phyloP scores from a whole-genome alignment of 352 stramenopile species.

The Pythium rishiriense region DNA sequence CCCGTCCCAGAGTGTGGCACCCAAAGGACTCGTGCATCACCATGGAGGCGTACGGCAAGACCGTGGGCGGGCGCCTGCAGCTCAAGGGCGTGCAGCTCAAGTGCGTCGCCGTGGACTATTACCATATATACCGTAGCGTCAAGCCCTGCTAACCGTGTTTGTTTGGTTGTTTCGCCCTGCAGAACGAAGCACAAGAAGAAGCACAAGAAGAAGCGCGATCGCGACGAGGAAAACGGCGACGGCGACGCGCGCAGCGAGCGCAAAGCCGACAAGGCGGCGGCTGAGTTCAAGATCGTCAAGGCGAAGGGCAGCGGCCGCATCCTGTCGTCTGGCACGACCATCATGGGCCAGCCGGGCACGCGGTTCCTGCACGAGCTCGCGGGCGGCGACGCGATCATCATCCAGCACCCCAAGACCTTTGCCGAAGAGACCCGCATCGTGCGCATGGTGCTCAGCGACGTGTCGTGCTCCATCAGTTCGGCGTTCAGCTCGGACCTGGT shows the following conservation, averaged over 20 bases:
- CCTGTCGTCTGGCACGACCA: conserved; percentile 83
- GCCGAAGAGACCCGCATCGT: conserved; percentile 88
- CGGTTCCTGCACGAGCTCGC: conserved; percentile 84
- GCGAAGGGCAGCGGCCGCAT: conserved; percentile 76
- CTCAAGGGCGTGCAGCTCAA: conserved; percentile 90
- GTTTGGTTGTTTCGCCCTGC: conserved; percentile 1
- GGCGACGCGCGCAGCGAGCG: conserved; percentile 12
- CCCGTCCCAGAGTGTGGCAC: neutral
- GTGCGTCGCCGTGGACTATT: conserved; percentile 40
- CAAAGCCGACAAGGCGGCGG: conserved; percentile 13
- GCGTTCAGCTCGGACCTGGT: conserved; percentile 89
- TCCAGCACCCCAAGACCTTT: conserved; percentile 86
- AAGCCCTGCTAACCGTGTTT: neutral
- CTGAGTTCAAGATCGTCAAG: conserved; percentile 76
- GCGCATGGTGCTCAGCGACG: conserved; percentile 89
- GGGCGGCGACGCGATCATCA: conserved; percentile 84
- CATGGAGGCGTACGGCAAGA: conserved; percentile 55
- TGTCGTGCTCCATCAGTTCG: conserved; percentile 83
- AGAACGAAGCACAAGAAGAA: conserved; percentile 49
- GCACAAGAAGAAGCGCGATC: conserved; percentile 57
- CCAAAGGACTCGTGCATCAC: conserved; percentile 3
- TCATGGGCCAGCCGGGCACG: conserved; percentile 82
- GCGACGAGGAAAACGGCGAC: conserved; percentile 24
- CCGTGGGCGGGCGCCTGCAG: conserved; percentile 74
- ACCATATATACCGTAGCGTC: too few relatives aligned